Base-by-base conservation (phyloP, 805 yeast genomes). In the Nematodospora valgi region DNA sequence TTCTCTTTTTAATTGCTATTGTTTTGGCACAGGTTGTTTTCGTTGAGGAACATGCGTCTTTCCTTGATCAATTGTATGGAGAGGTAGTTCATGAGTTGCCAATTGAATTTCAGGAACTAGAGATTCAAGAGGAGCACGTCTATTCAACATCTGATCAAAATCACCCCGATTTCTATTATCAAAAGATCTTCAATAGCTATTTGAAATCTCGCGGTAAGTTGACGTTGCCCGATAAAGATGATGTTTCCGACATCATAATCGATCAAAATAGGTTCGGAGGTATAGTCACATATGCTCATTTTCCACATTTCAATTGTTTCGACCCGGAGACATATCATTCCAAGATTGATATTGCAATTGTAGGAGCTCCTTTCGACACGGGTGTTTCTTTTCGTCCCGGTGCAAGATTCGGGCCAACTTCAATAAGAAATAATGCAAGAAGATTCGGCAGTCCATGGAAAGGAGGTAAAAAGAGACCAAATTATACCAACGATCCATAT, bases 361-460 rank as follows among this genome's bases (percentile, higher is more conserved):
- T 75, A 9, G 80, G 80, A 2, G 79, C 80, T 1, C 80, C 80
- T 0, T 76, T 74, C 40, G 82, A 76, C 45, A 71, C 79, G 0
- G 78, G 80, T 1, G 74, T 70, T 1, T 68, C 78, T 0, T 76
- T 60, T 47, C 52, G 76, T 12, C 79, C 80, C 0, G 81, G 81
- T 3, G 78, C 81, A 4, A 51, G 81, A 23, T 76, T 76, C 51
- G 82, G 81, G 1, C 81, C 81, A 1, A 73, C 70, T 44, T 71
- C 73, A 1, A 66, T 74, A 9, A 55, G 80, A 40, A 62, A 58
- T 43, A 69, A 64, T 0, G 64, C 76, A 4, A 56, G 74, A 43
- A 52, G 82, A 41, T 46, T 76, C 10, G 59, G 69, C 1, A 46
- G 46, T 7, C 43, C 42, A 8, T 19, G 44, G 6, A 39, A 34